Evolutionary conservation across 805 yeast species (phyloP).

Genomic region (Yarrowia yakushimensis): DNA sequence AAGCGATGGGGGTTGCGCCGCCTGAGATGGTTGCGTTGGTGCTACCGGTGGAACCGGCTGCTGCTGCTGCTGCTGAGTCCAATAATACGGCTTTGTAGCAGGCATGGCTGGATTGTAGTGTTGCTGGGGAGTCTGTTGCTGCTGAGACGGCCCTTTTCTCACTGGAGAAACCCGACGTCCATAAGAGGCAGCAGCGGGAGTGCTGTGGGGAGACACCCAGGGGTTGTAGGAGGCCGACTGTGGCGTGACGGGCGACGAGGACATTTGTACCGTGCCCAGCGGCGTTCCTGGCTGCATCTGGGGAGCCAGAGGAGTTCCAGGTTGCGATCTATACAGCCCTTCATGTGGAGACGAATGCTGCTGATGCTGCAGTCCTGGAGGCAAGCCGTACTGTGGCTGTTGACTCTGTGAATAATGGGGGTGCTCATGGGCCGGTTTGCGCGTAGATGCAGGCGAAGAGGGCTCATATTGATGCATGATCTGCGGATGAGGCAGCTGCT

Average conservation of each 20-base stretch:
- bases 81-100: not conserved
- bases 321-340: not conserved
- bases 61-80: not conserved
- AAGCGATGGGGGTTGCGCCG: too few species aligned
- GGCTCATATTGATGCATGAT: constrained; percentile 14
- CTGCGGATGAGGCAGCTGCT: constrained; percentile 9
- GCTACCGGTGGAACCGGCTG: too few species aligned
- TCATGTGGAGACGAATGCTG: constrained; percentile 4
- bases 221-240: constrained; percentile 4
- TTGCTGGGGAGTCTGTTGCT: not conserved
- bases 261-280: not conserved
- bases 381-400: not conserved
- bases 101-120: constrained; percentile 19
- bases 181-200: not conserved
- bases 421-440: not conserved
- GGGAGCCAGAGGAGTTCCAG: not conserved
- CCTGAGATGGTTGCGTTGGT: not conserved
- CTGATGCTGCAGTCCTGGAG: constrained; percentile 1
- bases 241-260: not conserved
- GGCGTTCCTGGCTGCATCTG: constrained; percentile 13
- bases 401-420: not conserved
- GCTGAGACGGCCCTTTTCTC: not conserved
- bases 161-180: not conserved
- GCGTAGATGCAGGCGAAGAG: not conserved
- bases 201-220: constrained; percentile 2